These are phyloP conservation scores for Theileria luwenshuni DNA, from an alignment of 169 alveolate species.

Conservation along the genomic window DNA sequence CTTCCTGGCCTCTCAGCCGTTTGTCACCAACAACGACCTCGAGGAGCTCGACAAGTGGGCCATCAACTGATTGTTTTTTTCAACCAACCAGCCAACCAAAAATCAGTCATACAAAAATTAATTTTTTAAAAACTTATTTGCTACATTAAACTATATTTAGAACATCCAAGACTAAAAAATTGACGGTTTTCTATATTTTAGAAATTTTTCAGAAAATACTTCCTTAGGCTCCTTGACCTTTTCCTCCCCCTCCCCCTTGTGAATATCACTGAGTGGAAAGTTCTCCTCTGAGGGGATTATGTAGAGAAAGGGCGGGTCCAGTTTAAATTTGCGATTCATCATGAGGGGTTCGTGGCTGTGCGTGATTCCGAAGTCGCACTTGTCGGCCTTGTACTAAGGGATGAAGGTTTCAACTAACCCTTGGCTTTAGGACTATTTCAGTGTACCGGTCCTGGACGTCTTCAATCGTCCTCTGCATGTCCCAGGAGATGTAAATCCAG, in stretches of 20 bases:
- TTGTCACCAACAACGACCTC: constrained; percentile 25
- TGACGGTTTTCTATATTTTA: constrained; percentile 38
- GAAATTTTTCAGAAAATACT: constrained; percentile 37
- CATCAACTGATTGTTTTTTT: constrained; percentile 43
- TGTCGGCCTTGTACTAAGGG: constrained; percentile 57
- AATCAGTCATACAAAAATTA: too few species aligned
- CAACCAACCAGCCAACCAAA: too few species aligned
- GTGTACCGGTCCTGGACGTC: constrained; percentile 81
- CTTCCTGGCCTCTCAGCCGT: constrained; percentile 60
- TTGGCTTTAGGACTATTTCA: constrained; percentile 68
- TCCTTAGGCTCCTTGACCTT: constrained; percentile 37
- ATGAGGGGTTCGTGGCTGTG: constrained; percentile 76
- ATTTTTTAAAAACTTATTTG: too few species aligned
- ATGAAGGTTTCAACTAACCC: constrained; percentile 58
- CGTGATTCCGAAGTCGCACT: constrained; percentile 80
- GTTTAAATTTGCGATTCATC: constrained; percentile 81
- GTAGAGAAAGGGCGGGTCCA: constrained; percentile 82
- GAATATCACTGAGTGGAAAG: constrained; percentile 52
- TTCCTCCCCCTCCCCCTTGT: constrained; percentile 29
- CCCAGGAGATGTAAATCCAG: constrained; percentile 87
- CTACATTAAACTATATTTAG: too few species aligned
- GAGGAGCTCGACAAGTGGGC: constrained; percentile 59
- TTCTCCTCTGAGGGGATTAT: constrained; percentile 78
- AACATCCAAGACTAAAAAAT: constrained; percentile 15
- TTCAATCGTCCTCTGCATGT: constrained; percentile 83